Percentiles rank a stretch among this genome's conserved stretches.
Evolutionary conservation across 2,329 filamentous ascomycete species (phyloP).

Genomic region (Gaeumannomyces tritici): DNA sequence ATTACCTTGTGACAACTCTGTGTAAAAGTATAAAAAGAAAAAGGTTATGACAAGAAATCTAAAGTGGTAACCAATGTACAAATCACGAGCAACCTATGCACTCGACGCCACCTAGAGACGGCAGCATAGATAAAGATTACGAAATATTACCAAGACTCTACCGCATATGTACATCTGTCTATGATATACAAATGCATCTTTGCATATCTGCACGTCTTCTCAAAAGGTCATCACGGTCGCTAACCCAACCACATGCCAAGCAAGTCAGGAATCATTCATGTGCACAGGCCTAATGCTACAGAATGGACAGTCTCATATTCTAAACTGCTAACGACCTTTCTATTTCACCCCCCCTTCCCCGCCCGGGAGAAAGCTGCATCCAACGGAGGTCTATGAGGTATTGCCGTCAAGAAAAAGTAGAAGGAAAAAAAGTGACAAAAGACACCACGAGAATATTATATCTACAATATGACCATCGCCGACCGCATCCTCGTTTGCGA

Average conservation of each 20-base stretch:
- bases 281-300: neutral
- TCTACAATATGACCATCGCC: neutral
- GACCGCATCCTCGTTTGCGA: neutral
- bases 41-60: too few species aligned
- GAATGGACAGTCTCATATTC: slow-evolving; percentile 2
- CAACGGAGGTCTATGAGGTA: slow-evolving; percentile 13
- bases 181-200: too few species aligned
- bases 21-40: neutral
- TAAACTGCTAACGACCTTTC: slow-evolving; percentile 1
- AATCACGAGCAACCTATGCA: too few species aligned
- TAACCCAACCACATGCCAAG: too few species aligned
- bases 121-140: too few species aligned
- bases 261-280: too few species aligned
- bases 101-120: too few species aligned
- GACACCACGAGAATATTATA: neutral
- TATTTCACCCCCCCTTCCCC: neutral
- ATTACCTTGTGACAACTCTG: neutral
- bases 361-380: slow-evolving; percentile 5
- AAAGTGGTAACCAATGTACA: too few species aligned
- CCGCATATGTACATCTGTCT: too few species aligned
- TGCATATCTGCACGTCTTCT: too few species aligned
- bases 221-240: too few species aligned
- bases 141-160: too few species aligned
- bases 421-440: neutral
- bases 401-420: slow-evolving; percentile 9